Evolutionary conservation across 176 grass and related monocot species (phyloP), one percentile per base, ranked within the genome.

Genomic region (Juncus inflexus): DNA sequence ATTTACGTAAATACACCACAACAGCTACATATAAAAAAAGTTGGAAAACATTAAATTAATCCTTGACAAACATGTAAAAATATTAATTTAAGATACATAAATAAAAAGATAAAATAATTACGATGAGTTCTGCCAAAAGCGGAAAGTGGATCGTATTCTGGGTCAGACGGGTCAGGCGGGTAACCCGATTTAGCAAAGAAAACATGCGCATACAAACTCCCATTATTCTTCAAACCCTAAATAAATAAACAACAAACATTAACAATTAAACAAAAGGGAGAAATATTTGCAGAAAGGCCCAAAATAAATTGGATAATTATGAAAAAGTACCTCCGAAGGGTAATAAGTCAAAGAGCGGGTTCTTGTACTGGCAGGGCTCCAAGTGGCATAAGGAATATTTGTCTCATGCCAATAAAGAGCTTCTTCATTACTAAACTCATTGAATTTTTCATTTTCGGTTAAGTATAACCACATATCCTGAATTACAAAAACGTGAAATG

Each of bases 381-480:
- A 99, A 41, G 94, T 78, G 57, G 85, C 95, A 87, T 94, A 99
- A n/a, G 95, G 95, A 81, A 99, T 78, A 69, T 87, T 99, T n/a
- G 86, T 35, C 63, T 99, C 95, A 66, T 99, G 95, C 95, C 95
- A 99, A 76, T 92, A 66, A 60, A 99, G 89, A 69, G 95, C 78
- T 7, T 94, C 80, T 9, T 99, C 95, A 42, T 94, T 84, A 67
- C 65, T 54, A 42, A 99, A 99, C 50, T 94, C 89, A 7, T 82
- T 99, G 63, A 99, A 99, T 66, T 94, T 90, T 54, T 92, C 89
- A 1, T 78, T 73, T 53, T 90, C 89, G 12, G 95, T 86, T 58
- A 99, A 82, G 86, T 99, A 99, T 50, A 99, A 74, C 95, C 95
- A 99, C 95, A 99, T 94, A 76, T 99, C 95, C 95, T 99, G 81